These are phyloP conservation scores for Cercospora sp. DNA, from an alignment of 2,329 filamentous ascomycete genomes.

Conservation along the genomic window DNA sequence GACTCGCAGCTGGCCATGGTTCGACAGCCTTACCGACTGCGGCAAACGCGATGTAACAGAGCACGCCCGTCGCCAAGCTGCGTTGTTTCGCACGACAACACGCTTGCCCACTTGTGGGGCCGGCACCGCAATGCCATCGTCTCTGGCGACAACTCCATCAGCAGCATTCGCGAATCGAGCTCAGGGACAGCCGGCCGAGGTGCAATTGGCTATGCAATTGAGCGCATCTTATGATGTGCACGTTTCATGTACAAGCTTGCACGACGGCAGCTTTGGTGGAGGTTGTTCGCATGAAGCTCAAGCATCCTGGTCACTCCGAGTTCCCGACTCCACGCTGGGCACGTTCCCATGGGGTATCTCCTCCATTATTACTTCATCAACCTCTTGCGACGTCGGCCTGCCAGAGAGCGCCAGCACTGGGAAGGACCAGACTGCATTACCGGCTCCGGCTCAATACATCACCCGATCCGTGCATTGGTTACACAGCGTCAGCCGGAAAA, in stretches of 20 bases:
- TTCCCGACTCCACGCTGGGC: not conserved
- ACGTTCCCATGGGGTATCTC: not conserved
- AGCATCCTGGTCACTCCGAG: too few relatives aligned
- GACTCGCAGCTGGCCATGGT: not conserved
- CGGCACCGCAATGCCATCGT: not conserved
- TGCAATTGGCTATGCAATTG: too few relatives aligned
- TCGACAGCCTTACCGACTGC: not conserved
- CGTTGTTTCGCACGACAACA: not conserved
- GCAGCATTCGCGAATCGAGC: not conserved
- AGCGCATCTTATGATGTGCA: too few relatives aligned
- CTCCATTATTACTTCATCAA: not conserved
- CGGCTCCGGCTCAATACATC: not conserved
- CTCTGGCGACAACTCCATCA: not conserved
- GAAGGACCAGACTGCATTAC: not conserved
- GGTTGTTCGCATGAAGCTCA: too few relatives aligned
- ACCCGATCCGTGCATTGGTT: not conserved
- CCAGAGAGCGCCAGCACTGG: too few relatives aligned
- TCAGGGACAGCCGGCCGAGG: too few relatives aligned
- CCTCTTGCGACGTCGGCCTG: not conserved
- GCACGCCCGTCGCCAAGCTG: not conserved
- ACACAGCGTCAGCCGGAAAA: not conserved
- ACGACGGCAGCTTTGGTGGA: too few relatives aligned
- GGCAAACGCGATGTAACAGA: not conserved
- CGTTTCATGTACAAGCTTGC: too few relatives aligned
- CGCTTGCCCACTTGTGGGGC: not conserved